phyloP scores from a whole-genome alignment of 306 rosid species.

The Cajanus cajan region DNA sequence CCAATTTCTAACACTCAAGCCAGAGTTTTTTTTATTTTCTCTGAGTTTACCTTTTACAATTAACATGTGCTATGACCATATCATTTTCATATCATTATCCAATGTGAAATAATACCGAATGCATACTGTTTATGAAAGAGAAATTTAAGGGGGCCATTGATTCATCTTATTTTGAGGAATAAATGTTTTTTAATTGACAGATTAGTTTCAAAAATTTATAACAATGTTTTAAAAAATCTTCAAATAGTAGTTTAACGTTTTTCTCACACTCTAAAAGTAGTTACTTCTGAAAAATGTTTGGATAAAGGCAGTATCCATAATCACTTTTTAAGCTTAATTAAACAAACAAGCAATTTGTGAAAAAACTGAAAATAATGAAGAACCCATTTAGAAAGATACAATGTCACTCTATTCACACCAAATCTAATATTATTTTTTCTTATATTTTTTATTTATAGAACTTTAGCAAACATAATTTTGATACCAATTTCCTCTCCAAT shows the following conservation, averaged over 20 bases:
- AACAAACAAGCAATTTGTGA: not conserved
- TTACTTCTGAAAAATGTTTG: not conserved
- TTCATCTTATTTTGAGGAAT: not conserved
- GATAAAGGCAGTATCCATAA: not conserved
- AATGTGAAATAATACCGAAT: not conserved
- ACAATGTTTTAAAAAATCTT: not conserved
- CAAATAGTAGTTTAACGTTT: not conserved
- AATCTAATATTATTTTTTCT: not conserved
- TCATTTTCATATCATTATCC: not conserved
- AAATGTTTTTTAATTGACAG: not conserved
- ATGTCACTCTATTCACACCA: not conserved
- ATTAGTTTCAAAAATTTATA: not conserved
- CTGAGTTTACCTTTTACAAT: not conserved
- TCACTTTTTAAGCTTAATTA: not conserved
- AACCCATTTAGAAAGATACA: not conserved
- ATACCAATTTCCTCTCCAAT: not conserved
- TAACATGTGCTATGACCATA: not conserved
- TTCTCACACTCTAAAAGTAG: not conserved
- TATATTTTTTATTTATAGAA: not conserved
- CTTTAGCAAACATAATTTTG: not conserved
- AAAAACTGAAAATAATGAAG: not conserved
- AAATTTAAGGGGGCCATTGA: not conserved
- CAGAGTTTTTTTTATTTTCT: not conserved
- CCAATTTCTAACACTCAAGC: not conserved
- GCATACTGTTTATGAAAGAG: not conserved